Evolutionary conservation across 352 stramenopile species (phyloP).

Genomic region (Stramenopiles sp.): DNA sequence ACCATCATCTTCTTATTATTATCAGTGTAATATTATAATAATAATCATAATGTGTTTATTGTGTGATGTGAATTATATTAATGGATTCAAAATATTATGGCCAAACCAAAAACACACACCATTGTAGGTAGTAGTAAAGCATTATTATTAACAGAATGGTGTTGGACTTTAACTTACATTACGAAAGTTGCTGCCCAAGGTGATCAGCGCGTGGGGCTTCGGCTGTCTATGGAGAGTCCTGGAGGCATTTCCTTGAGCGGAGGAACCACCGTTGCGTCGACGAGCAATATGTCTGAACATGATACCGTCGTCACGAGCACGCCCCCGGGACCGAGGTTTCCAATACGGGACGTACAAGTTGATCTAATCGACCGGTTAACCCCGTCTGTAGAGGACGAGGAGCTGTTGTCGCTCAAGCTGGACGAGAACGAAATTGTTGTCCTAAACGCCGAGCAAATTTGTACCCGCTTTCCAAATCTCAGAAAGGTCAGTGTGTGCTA

Average conservation of each 20-base stretch:
- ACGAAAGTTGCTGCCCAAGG: background rate
- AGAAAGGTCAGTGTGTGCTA: background rate
- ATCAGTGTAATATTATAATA: no score
- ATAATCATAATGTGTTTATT: no score
- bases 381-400: background rate
- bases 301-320: background rate
- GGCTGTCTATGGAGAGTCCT: background rate
- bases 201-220: background rate
- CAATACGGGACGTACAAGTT: background rate
- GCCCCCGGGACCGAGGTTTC: background rate
- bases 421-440: background rate
- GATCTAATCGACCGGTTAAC: background rate
- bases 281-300: no score
- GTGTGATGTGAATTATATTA: no score
- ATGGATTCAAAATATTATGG: no score
- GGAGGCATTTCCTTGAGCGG: background rate
- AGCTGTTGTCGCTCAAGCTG: background rate
- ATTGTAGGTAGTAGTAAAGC: no score
- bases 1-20: no score
- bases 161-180: background rate
- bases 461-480: background rate
- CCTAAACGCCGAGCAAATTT: background rate
- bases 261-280: background rate
- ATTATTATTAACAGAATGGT: background rate
- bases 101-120: no score